Evolutionary conservation across 2,329 filamentous ascomycete genomes (phyloP), one percentile per base, ranked within the genome.

Genomic region (Pseudogymnoascus sp.): DNA sequence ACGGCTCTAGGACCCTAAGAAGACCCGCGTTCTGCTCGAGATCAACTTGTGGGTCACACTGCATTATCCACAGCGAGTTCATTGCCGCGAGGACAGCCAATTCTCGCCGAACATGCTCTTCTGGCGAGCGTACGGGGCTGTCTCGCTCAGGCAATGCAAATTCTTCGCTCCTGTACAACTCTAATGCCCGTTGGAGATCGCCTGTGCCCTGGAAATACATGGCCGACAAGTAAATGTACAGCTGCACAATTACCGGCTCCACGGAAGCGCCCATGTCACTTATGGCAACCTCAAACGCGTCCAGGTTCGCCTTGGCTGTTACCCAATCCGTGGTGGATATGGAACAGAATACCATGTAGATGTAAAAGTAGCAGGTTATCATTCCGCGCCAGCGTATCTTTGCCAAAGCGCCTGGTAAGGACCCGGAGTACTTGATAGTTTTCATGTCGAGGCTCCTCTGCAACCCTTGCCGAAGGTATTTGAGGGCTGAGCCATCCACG

Each of bases 131-230:
- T 10, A 23, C 76, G 67, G 21, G 75, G 41, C 72, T 66, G 19
- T 73, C 65, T 12, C 74, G 70, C 8, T 41, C 41, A 11, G 76
- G 72, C 1, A 91, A 74, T 1, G 77, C 76, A 67, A 96, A 86
- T 16, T 78, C 74, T 1, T 81, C 76, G 41, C 85, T 81, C 64
- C 83, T 80, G 74, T 90, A 96, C 8, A 87, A 80, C 3, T 77
- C 68, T 12, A 92, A 76, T 3, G 93, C 92, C 2, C 77, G 76
- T n/a, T 83, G 77, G 1, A 94, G 79, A 66, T 91, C 81, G 14
- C 91, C 92, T 4, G 81, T 87, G 16, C 88, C 90, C 76, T 97
- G 93, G 61, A 86, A 79, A 68, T 91, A 88, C 6, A 90, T 82
- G 0, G 89, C 92, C 0, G 81, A 79, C 16, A 96, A 83, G 73